A percentile compares a stretch with the other conserved stretches of the same genome.
phyloP scores from a whole-genome alignment of 345 rosid species.

The Citrus medica region DNA sequence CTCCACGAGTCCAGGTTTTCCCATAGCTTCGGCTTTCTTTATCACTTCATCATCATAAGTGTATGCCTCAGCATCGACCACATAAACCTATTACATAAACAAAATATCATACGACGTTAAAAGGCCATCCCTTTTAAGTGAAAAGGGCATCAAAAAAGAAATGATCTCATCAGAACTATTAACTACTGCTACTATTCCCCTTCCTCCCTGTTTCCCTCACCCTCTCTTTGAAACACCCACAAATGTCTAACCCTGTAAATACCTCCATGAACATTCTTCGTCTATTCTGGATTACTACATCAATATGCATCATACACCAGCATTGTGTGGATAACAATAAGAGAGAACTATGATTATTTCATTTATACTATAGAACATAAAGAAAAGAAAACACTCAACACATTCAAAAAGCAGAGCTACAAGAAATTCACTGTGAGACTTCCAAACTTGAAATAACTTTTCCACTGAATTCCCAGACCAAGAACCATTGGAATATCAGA shows the following conservation, averaged over 20 bases:
- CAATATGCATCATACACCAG: not conserved
- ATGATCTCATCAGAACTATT: not conserved
- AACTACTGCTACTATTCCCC: not conserved
- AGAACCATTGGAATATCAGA: too few relatives aligned
- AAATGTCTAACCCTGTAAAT: not conserved
- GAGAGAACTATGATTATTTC: not conserved
- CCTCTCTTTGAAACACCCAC: not conserved
- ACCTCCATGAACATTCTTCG: not conserved
- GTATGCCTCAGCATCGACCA: conserved; percentile 88
- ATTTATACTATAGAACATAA: not conserved
- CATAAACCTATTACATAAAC: conserved; percentile 46
- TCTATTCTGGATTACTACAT: not conserved
- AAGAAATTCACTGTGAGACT: not conserved
- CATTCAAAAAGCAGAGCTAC: not conserved
- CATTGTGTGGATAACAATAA: not conserved
- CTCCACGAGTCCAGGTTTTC: conserved; percentile 85
- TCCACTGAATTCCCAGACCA: not conserved
- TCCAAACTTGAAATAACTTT: not conserved
- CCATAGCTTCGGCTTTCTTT: conserved; percentile 90
- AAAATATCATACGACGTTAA: not conserved
- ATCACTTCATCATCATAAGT: conserved; percentile 90
- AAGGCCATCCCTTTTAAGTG: not conserved
- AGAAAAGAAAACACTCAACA: not conserved
- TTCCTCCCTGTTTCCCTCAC: not conserved
- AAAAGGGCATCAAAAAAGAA: not conserved